Conservation (phyloP, 2,329 filamentous ascomycete genomes). For the Ceratocystiopsis brevicomis region DNA sequence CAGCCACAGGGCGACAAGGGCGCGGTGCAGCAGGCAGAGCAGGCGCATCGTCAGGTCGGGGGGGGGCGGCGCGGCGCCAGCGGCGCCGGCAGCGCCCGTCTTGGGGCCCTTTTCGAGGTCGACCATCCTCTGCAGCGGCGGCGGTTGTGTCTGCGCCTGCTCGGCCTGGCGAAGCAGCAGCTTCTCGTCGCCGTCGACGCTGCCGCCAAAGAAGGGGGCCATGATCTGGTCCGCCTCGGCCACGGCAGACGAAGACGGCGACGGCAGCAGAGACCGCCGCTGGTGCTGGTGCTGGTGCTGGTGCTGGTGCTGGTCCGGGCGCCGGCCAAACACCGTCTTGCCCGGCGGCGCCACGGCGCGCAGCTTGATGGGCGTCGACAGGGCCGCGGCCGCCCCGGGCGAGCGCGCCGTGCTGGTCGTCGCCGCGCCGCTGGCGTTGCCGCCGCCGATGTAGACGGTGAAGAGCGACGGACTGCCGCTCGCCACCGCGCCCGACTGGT, state of each 20-base stretch:
- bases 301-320: not conserved
- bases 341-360: conserved; percentile 8
- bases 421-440: not conserved
- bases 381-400: too few relatives aligned
- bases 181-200: conserved; percentile 1
- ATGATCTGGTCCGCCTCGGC: not conserved
- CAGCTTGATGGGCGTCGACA: conserved; percentile 3
- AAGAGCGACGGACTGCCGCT: conserved; percentile 31
- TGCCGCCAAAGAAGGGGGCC: not conserved
- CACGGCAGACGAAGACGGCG: not conserved
- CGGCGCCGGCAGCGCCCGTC: not conserved
- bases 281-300: conserved; percentile 1
- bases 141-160: too few relatives aligned
- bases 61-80: too few relatives aligned
- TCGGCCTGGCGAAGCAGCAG: not conserved
- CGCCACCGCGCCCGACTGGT: conserved; percentile 44
- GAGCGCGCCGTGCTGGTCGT: conserved; percentile 2
- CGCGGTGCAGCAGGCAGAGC: conserved; percentile 5
- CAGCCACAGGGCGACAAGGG: conserved; percentile 5
- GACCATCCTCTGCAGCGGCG: not conserved
- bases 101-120: not conserved
- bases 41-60: conserved; percentile 1
- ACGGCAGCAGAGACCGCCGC: conserved; percentile 4
- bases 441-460: conserved; percentile 9
- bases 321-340: conserved; percentile 7